Conservation (phyloP, 78 protist species). For the Dictyostelium capitatum region DNA sequence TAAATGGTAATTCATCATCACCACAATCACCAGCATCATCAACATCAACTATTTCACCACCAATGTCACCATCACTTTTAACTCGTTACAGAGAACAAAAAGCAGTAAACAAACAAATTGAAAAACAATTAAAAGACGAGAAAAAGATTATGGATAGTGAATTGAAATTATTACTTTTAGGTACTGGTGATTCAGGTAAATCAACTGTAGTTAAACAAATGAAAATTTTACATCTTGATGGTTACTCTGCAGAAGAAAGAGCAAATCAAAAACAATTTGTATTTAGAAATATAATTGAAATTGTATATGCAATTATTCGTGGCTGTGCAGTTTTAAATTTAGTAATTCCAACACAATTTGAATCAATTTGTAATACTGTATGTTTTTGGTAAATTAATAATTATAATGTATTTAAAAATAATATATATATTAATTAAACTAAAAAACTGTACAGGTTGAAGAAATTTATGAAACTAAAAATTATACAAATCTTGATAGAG, state of each 20-base stretch:
- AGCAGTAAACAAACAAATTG: constrained; percentile 37
- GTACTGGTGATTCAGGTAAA: constrained; percentile 93
- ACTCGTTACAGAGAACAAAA: constrained; percentile 36
- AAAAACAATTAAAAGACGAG: constrained; percentile 57
- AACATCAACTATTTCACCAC: constrained; percentile 1
- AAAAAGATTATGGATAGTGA: constrained; percentile 39
- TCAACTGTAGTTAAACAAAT: constrained; percentile 91
- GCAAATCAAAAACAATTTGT: constrained; percentile 50
- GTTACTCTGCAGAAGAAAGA: constrained; percentile 85
- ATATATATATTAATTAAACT: neutral
- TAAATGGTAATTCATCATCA: constrained; percentile 21
- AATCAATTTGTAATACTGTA: neutral
- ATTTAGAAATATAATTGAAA: constrained; percentile 69
- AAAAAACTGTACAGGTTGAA: neutral
- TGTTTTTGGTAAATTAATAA: neutral
- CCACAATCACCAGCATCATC: constrained; percentile 14
- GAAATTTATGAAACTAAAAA: constrained; percentile 32
- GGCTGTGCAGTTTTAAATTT: constrained; percentile 45
- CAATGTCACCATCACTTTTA: constrained; percentile 19
- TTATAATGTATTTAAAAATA: no score
- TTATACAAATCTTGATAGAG: constrained; percentile 12
- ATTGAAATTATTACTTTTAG: constrained; percentile 58
- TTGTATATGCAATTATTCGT: constrained; percentile 43
- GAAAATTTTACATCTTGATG: constrained; percentile 88
- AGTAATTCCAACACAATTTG: constrained; percentile 33